Base-by-base conservation (phyloP, 2,329 filamentous ascomycete species). In the Apiospora malaysiana region DNA sequence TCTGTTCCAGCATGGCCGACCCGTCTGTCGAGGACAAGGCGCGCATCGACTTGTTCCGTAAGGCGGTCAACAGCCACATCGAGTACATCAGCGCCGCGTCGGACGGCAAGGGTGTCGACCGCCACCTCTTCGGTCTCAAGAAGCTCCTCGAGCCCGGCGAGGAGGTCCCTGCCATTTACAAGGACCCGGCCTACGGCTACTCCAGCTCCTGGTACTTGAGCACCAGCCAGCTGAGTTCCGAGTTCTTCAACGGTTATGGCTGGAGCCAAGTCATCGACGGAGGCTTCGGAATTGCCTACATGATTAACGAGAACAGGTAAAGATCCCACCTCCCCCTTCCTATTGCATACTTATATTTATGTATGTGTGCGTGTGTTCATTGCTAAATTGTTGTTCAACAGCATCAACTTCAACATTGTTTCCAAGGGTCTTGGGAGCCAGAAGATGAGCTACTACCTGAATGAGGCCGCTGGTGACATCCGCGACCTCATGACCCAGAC, bases 211-310 rank as follows among this genome's bases (percentile, higher is more conserved):
- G 96, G 96, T 97, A 91, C 83, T 86, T 99, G 71, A 95, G 92
- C 40, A 94, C 91, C 40, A 94, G 91, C 72, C 97, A 99, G 85
- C 85, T 99, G 81, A 96, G 93, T 83, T 95, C 92, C 45, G 97
- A 99, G 85, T 98, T 93, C 87, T 99, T 98, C 84, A 99, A 99
- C 81, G 96, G 97, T 32, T 99, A 99, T 83, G 96, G 96, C 65
- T 99, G 96, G 96, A 96, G 93, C 80, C 95, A 99, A 85, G 96
- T 99, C 69, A 93, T 98, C 70, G 95, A 98, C 79, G 93, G 92
- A 72, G 96, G 96, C 42, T 99, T 96, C 83, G 96, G 96, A 75
- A 97, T 99, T 79, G 96, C 96, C 49, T 99, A 99, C 82, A 99
- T 99, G 96, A 98, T 99, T 82, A 99, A 99, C 81, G 95, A 98